These are phyloP conservation scores for Debaryomyces hansenii DNA, from an alignment of 805 yeast genomes.

Conservation along the genomic window DNA sequence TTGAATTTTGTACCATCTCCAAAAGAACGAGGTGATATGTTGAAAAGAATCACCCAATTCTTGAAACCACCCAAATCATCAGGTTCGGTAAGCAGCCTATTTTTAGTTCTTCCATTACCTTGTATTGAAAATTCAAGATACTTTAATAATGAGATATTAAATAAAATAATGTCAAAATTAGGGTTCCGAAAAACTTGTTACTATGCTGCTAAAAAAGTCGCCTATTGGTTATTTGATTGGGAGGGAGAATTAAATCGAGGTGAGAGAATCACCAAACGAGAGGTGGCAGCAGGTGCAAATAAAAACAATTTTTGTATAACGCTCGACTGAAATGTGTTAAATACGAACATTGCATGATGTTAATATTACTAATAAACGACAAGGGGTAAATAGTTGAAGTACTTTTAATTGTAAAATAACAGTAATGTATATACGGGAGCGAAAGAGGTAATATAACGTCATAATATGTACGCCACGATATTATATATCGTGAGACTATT, in stretches of 20 bases:
- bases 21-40: constrained; percentile 73
- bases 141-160: constrained; percentile 46
- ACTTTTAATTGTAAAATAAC: no score
- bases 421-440: no score
- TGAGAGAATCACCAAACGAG: constrained; percentile 39
- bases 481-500: no score
- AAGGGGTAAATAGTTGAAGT: no score
- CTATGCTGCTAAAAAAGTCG: constrained; percentile 68
- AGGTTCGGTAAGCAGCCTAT: constrained; percentile 43
- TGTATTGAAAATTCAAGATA: constrained; percentile 84
- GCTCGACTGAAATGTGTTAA: not conserved
- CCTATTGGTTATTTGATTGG: constrained; percentile 68
- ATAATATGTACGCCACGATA: no score
- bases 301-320: constrained; percentile 68
- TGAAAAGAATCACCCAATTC: constrained; percentile 57
- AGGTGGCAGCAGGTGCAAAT: constrained; percentile 54
- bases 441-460: no score
- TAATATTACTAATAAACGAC: not conserved
- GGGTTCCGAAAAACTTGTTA: constrained; percentile 54
- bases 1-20: constrained; percentile 84
- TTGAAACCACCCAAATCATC: constrained; percentile 35
- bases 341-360: no score
- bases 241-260: constrained; percentile 21
- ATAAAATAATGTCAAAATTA: constrained; percentile 50
- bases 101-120: constrained; percentile 86